Base-by-base conservation (phyloP, 1,284 basidiomycete species). In the Acaromyces ingoldii region DNA sequence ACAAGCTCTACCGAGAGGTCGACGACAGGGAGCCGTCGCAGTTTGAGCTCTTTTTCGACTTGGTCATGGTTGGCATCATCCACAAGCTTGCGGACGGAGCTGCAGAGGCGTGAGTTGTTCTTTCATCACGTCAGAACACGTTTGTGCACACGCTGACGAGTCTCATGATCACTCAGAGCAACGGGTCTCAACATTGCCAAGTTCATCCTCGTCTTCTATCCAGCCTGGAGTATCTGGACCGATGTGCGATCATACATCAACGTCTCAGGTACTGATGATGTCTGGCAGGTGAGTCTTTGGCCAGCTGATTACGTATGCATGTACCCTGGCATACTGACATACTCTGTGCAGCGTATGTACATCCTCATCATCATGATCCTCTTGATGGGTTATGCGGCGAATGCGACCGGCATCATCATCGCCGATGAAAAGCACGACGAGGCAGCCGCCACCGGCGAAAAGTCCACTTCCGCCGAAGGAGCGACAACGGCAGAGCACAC, bases 31-130 rank as follows among this genome's bases (percentile, higher is more conserved):
- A 66, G 24, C 63, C 72, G 1, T 60, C 58, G 9, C 67, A 72
- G 24, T 72, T 73, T 44, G 74, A 76, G 48, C 67, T 76, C 15
- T 74, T 76, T 31, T 76, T 74, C 28, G 74, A 76, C 48, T 58
- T 73, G 19, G 63, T 68, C 55, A 65, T 74, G 38, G 68, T 70
- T 41, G 69, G 67, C 13, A 55, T 71, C n/a, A 62, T 65, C 9
- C 68, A 71, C 31, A 42, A 60, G 0, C 56, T 70, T 0, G 67
- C 70, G 2, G 69, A 72, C 28, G 62, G 62, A 37, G 65, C 62
- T 6, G 51, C 50, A 41, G 69, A 63, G 10, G 41, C 42, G 37
- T 37, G n/a, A n/a, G n/a, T n/a, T n/a, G n/a, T n/a, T n/a, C n/a
- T n/a, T n/a, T n/a, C n/a, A n/a, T n/a, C n/a, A n/a, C n/a, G n/a